phyloP scores from a whole-genome alignment of 306 rosid species.

The Casuarina glauca region DNA sequence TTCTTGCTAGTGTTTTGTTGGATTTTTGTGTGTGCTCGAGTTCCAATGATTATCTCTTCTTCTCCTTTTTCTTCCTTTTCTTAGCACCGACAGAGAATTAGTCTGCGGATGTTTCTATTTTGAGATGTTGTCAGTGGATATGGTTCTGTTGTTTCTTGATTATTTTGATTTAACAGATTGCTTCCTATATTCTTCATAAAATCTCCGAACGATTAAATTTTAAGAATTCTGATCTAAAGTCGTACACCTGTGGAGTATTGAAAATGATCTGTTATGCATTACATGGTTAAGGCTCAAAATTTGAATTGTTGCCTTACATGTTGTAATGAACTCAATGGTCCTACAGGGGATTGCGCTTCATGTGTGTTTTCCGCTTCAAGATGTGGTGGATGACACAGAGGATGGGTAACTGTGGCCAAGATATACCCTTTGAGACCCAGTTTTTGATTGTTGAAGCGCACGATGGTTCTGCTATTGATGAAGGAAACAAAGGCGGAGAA shows the following conservation, averaged over 20 bases:
- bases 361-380: conserved; percentile 83
- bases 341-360: conserved; percentile 70
- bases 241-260: background rate
- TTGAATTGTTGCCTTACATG: background rate
- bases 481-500: conserved; percentile 30
- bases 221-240: too few species aligned
- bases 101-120: too few species aligned
- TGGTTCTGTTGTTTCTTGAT: too few species aligned
- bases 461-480: conserved; percentile 41
- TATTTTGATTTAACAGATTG: too few species aligned
- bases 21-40: too few species aligned
- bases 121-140: too few species aligned
- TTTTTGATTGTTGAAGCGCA: conserved; percentile 73
- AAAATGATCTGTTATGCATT: background rate
- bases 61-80: too few species aligned
- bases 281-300: background rate
- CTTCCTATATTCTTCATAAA: too few species aligned
- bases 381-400: conserved; percentile 99
- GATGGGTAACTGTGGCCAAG: conserved; percentile 74
- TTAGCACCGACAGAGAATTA: too few species aligned
- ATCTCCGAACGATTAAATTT: too few species aligned
- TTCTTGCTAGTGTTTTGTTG: background rate
- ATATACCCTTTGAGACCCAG: conserved; percentile 83
- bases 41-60: too few species aligned
- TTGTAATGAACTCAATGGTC: background rate